Evolutionary conservation across 2,329 filamentous ascomycete species (phyloP), one percentile per base, ranked within the genome.

Genomic region (Aspergillus novoparasiticus): DNA sequence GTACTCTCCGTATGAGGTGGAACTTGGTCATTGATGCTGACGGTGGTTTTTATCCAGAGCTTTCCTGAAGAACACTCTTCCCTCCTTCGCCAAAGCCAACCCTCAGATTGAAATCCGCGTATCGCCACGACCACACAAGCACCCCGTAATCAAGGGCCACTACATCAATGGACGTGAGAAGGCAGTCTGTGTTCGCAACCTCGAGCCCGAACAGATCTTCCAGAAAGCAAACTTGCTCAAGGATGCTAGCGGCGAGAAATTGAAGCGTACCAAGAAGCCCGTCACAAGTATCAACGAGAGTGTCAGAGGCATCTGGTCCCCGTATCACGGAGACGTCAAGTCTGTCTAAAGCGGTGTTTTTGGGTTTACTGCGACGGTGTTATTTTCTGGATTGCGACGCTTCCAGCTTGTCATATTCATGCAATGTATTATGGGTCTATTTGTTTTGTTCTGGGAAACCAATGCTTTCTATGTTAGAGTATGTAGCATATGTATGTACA

Each of bases 101-200:
- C 93, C 94, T 34, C 87, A 92, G 78, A 89, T 98, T 83, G 94
- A 98, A 82, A 92, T 99, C 81, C 88, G 88, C 73, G 88, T 99
- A 64, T 96, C 94, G 45, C 95, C 94, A 21, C 90, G 94, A 69
- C 94, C 94, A n/a, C 84, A 89, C 71, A 91, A 91, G 75, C 94
- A 98, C 80, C 95, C 95, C 43, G 87, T 97, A 66, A 88, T 99
- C 72, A 88, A 90, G 72, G 95, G 93, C 62, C 87, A 92, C 79
- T 99, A 96, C 81, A 92, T 98, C 83, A 98, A 97, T 78, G 94
- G 94, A 66, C 86, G 88, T 32, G 85, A 90, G 66, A 95, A 95
- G 78, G 86, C 92, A 11, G 87, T 98, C 58, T 97, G 94, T 78
- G 93, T 98, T 62, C 87, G 90, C 71, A 98, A 97, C 73, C 79